Conservation (phyloP, 305 asterid genomes). For the Ajuga reptans region DNA sequence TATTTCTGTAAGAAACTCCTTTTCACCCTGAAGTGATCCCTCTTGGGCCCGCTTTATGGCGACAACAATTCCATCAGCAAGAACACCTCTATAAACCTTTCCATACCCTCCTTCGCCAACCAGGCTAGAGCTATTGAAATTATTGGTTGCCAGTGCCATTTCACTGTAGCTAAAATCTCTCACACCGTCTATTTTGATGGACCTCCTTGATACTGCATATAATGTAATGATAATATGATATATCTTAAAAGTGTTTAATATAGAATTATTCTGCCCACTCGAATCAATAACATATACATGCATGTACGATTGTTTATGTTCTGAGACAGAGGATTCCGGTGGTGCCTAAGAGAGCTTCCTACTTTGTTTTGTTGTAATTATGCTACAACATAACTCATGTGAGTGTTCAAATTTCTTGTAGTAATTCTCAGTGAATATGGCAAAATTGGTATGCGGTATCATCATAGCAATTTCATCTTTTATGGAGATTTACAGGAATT, state of each 20-base stretch:
- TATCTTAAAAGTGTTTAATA: not conserved
- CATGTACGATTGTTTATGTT: not conserved
- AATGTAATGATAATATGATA: conserved; percentile 11
- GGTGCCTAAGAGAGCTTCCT: not conserved
- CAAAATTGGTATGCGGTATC: not conserved
- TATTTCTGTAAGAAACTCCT: conserved; percentile 76
- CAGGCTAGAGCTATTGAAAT: conserved; percentile 42
- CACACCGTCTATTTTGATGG: conserved; percentile 66
- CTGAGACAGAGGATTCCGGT: not conserved
- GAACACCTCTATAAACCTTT: conserved; percentile 59
- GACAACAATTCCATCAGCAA: conserved; percentile 55
- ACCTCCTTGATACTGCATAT: conserved; percentile 49
- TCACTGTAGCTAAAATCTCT: conserved; percentile 55
- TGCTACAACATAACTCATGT: not conserved
- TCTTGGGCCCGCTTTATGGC: conserved; percentile 77
- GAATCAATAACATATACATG: not conserved
- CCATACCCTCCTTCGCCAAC: conserved; percentile 87
- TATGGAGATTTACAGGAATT: not conserved
- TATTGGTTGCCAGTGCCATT: conserved; percentile 53
- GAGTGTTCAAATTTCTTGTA: not conserved
- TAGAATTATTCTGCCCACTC: not conserved
- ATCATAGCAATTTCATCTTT: not conserved
- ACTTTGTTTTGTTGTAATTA: not conserved
- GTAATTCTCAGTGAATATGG: not conserved
- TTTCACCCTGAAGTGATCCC: conserved; percentile 76